Conservation (phyloP, 2,329 filamentous ascomycete species). For the Pseudocercospora musae region DNA sequence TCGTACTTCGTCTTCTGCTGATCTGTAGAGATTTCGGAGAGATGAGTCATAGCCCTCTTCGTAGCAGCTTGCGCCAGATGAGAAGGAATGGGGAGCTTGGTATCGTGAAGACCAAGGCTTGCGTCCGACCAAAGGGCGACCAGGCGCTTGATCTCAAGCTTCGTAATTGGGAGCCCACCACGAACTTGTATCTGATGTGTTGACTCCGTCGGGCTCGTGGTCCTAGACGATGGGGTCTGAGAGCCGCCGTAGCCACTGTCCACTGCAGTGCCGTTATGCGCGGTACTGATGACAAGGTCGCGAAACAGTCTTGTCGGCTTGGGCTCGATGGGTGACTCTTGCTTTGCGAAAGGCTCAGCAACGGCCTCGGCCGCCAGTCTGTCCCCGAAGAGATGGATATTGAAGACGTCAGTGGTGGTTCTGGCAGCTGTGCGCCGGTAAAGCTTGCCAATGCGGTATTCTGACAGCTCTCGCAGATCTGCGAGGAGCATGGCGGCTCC, state of each 20-base stretch:
- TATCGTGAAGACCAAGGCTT: constrained; percentile 8
- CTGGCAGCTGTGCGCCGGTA: no score
- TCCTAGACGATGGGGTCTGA: not conserved
- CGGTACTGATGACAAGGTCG: not conserved
- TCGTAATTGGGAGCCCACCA: not conserved
- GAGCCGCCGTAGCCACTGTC: not conserved
- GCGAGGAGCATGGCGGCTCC: not conserved
- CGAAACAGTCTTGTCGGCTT: no score
- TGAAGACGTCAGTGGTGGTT: no score
- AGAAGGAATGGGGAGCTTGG: constrained; percentile 14
- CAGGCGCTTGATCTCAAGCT: constrained; percentile 2
- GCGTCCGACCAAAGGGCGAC: constrained; percentile 6
- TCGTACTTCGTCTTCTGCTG: not conserved
- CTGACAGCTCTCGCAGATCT: no score
- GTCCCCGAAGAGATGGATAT: no score
- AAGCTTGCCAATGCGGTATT: no score
- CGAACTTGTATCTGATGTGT: not conserved
- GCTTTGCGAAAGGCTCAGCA: not conserved
- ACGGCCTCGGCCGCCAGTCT: no score
- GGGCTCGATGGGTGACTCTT: not conserved
- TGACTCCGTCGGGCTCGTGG: not conserved
- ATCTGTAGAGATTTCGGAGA: not conserved
- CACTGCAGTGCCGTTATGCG: not conserved
- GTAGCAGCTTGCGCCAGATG: constrained; percentile 12
- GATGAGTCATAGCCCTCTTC: constrained; percentile 12